Percentiles rank a stretch among this genome's conserved stretches.
These are phyloP conservation scores for Candida ipomoeae DNA, from an alignment of 805 yeast genomes.

Conservation along the genomic window DNA sequence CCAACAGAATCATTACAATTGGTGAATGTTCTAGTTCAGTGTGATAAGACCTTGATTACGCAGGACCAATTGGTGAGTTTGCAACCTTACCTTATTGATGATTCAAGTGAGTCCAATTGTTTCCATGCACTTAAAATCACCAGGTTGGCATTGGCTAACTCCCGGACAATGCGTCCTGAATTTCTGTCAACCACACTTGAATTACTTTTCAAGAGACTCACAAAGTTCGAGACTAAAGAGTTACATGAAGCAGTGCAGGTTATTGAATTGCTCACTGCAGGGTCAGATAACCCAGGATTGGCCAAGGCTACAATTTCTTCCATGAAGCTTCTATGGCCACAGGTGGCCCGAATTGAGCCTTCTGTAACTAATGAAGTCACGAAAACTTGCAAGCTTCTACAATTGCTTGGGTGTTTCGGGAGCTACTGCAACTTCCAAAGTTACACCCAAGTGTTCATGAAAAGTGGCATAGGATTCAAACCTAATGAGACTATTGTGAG, in stretches of 20 bases:
- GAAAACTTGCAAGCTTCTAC: slow-evolving; percentile 49
- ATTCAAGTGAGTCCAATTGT: slow-evolving; percentile 38
- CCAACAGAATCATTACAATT: slow-evolving; percentile 34
- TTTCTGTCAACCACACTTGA: slow-evolving; percentile 49
- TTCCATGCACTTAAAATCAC: slow-evolving; percentile 54
- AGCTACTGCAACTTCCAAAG: slow-evolving; percentile 60
- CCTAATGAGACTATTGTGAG: slow-evolving; percentile 54
- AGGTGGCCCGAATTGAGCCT: slow-evolving; percentile 12
- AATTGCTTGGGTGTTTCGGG: slow-evolving; percentile 68
- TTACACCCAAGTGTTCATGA: slow-evolving; percentile 35
- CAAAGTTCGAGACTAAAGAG: slow-evolving; percentile 58
- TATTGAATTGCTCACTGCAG: slow-evolving; percentile 50
- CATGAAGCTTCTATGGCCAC: slow-evolving; percentile 39
- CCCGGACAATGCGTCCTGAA: slow-evolving; percentile 44
- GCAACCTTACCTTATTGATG: slow-evolving; percentile 61
- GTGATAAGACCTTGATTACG: slow-evolving; percentile 48
- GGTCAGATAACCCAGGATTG: slow-evolving; percentile 44
- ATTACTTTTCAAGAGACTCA: slow-evolving; percentile 50
- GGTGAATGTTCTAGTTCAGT: slow-evolving; percentile 52
- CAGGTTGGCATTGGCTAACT: slow-evolving; percentile 43
- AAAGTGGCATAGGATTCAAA: slow-evolving; percentile 39
- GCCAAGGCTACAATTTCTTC: slow-evolving; percentile 65
- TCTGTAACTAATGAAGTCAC: slow-evolving; percentile 19
- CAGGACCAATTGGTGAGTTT: slow-evolving; percentile 65
- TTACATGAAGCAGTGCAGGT: slow-evolving; percentile 73